A percentile compares a stretch with the other conserved stretches of the same genome.
These are phyloP conservation scores for Knoxdaviesia capensis DNA, from an alignment of 2,329 filamentous ascomycete genomes.

Conservation along the genomic window DNA sequence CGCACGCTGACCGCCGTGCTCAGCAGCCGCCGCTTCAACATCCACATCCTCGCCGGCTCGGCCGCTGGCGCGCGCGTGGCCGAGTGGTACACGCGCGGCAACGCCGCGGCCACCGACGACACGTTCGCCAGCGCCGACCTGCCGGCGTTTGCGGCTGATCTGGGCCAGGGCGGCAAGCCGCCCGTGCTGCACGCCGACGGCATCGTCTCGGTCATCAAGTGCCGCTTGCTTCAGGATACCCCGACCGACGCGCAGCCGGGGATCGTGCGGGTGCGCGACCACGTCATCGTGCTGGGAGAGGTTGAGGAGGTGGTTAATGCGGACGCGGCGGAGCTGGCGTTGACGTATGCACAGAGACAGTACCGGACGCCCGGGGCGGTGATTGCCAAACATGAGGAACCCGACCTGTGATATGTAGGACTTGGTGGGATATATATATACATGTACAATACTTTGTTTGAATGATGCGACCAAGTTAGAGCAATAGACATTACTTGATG, in stretches of 20 bases:
- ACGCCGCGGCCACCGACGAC: conserved; percentile 13
- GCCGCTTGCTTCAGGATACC: conserved; percentile 19
- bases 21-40: conserved; percentile 25
- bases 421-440: too few relatives aligned
- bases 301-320: conserved; percentile 20
- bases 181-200: conserved; percentile 28
- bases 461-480: too few relatives aligned
- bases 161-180: conserved; percentile 8
- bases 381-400: conserved; percentile 9
- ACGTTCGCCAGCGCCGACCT: conserved; percentile 17
- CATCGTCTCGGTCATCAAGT: conserved; percentile 28
- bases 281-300: conserved; percentile 31
- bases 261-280: conserved; percentile 26
- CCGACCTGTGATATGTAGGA: neutral
- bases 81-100: conserved; percentile 29
- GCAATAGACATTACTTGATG: too few relatives aligned
- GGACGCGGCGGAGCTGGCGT: conserved; percentile 17
- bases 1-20: conserved; percentile 31
- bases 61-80: conserved; percentile 26
- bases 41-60: conserved; percentile 31
- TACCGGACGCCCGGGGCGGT: conserved; percentile 22
- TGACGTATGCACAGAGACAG: conserved; percentile 27
- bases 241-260: conserved; percentile 12
- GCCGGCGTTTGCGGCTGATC: conserved; percentile 5
- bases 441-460: too few relatives aligned